Base-by-base conservation (phyloP, 2,329 filamentous ascomycete species). In the Lomentospora prolificans region DNA sequence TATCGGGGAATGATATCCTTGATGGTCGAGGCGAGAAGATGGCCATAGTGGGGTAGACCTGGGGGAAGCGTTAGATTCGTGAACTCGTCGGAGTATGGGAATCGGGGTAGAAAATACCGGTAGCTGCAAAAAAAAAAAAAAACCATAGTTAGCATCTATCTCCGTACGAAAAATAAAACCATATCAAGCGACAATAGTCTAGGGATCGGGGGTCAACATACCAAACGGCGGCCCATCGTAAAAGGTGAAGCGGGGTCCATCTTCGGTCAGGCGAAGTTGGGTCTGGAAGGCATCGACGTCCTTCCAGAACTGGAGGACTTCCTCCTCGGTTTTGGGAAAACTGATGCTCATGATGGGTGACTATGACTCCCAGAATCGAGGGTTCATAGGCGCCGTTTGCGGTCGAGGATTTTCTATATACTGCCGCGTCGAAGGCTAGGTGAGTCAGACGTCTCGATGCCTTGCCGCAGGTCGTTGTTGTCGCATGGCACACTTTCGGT, bases 1-100 rank as follows among this genome's bases (percentile, higher is more conserved):
- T 95, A 95, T 61, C 90, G 77, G 7, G 90, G 89, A 62, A 95
- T 92, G 58, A 94, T 91, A 68, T 95, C 90, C 71, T 95, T 95
- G 73, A 95, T 94, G 53, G 89, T 95, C 24, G 88, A 92, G 44
- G 89, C 87, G 61, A 92, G 79, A 50, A 91, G 73, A 70, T 91
- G 88, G 62, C 75, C 75, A 58, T 74, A 63, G 53, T 64, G 63
- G 12, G 62, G 63, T 2, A 63, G 59, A 51, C 62, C 62, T 63
- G 51, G 24, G 44, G 19, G 17, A 31, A 50, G 10, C 14, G 56
- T 39, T 31, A 44, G 51, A 22, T 25, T 51, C n/a, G 14, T 12
- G 9, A 19, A 48, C n/a, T 31, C 12, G 28, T 57, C 28, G 10
- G 12, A 33, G 12, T 19, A 8, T 6, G n/a, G 31, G 44, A 27